Conservation (phyloP, 2,329 filamentous ascomycete genomes). For the Colletotrichum paranaense region DNA sequence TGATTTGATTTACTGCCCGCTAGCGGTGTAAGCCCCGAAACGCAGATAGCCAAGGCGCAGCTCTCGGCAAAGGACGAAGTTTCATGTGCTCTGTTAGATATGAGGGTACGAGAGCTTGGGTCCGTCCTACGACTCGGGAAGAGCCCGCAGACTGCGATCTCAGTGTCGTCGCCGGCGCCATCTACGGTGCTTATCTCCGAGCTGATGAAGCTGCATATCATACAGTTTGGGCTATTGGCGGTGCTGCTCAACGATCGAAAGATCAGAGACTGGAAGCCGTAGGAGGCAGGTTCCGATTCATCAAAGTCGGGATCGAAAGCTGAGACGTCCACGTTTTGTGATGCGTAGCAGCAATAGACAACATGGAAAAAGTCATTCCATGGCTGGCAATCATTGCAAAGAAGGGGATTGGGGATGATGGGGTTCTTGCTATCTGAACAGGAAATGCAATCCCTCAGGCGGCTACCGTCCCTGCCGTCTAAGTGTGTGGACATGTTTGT, state of each 20-base stretch:
- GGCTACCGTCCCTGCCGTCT: background rate
- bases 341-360: background rate
- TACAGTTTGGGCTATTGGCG: background rate
- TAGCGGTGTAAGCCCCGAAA: background rate
- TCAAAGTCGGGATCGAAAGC: background rate
- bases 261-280: background rate
- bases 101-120: background rate
- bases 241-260: background rate
- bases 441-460: background rate
- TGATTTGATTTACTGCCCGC: background rate
- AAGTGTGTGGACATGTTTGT: background rate
- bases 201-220: background rate
- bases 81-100: background rate
- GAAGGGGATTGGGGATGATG: background rate
- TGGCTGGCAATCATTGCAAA: background rate
- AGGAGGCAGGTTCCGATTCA: background rate
- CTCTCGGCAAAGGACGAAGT: background rate
- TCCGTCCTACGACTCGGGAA: background rate
- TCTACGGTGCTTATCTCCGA: background rate
- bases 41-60: background rate
- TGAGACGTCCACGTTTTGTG: background rate
- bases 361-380: background rate
- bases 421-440: background rate
- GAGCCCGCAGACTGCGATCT: background rate
- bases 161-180: background rate